These are phyloP conservation scores for Rhizopogon vinicolor DNA, from an alignment of 768 basidiomycete genomes.

Conservation along the genomic window DNA sequence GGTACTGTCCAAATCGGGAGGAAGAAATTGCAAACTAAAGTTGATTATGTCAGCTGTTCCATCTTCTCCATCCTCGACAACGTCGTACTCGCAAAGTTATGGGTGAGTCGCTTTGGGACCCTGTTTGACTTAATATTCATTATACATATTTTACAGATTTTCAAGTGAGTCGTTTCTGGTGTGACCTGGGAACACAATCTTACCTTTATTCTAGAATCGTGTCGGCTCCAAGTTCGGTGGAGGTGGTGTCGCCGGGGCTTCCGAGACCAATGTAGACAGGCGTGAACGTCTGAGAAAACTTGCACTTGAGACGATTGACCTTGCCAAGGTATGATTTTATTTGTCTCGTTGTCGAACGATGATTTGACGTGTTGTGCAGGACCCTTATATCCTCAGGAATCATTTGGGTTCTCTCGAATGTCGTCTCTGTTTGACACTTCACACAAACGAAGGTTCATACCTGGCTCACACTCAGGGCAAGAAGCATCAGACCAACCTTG, in stretches of 20 bases:
- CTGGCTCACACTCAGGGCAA: constrained; percentile 99
- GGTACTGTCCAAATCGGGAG: neutral
- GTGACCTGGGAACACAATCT: neutral
- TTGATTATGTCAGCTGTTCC: neutral
- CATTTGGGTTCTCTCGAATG: constrained; percentile 98
- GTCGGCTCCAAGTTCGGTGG: constrained; percentile 96
- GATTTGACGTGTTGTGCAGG: constrained; percentile 40
- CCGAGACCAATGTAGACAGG: constrained; percentile 93
- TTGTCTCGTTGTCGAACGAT: neutral
- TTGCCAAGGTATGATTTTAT: constrained; percentile 71
- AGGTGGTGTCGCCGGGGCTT: constrained; percentile 92
- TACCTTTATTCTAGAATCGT: constrained; percentile 61
- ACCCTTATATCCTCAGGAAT: constrained; percentile 98
- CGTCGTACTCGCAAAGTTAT: neutral
- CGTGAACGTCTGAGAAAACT: constrained; percentile 93
- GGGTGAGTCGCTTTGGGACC: neutral
- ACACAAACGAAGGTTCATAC: constrained; percentile 99
- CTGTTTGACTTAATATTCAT: neutral
- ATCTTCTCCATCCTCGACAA: neutral
- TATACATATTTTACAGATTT: constrained; percentile 43
- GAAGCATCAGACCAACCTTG: constrained; percentile 98
- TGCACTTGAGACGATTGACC: constrained; percentile 94
- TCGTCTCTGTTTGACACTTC: constrained; percentile 93
- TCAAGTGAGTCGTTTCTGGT: constrained; percentile 43
- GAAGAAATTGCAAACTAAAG: neutral